Evolutionary conservation across 108 stramenopile species (phyloP).

Genomic region (Cylindrotheca closterium): DNA sequence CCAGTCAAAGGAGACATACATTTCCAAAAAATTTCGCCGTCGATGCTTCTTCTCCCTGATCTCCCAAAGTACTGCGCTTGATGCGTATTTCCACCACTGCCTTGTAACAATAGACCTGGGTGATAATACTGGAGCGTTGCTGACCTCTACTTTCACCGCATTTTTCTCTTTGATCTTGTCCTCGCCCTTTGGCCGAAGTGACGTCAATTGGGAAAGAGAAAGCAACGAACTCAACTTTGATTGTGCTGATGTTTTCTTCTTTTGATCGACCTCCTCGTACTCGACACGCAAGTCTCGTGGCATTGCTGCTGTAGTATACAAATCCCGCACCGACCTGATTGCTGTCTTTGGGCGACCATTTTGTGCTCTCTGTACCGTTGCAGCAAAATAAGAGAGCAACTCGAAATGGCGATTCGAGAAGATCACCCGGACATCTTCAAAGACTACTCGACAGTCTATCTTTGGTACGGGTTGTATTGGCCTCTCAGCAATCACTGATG

Average conservation of each 20-base stretch:
- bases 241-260: neutral
- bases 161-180: neutral
- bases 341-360: slow-evolving; percentile 59
- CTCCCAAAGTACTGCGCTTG: slow-evolving; percentile 48
- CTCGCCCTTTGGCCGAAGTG: neutral
- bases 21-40: slow-evolving; percentile 30
- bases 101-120: slow-evolving; percentile 40
- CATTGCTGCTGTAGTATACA: neutral
- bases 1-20: slow-evolving; percentile 46
- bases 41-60: slow-evolving; percentile 44
- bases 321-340: slow-evolving; percentile 35
- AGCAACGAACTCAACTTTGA: neutral
- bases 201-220: neutral
- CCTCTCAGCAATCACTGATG: slow-evolving; percentile 8
- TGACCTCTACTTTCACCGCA: neutral
- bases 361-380: slow-evolving; percentile 50
- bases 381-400: slow-evolving; percentile 43
- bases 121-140: neutral
- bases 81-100: slow-evolving; percentile 72
- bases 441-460: slow-evolving; percentile 37
- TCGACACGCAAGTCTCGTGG: neutral
- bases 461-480: slow-evolving; percentile 12
- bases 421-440: slow-evolving; percentile 51
- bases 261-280: neutral
- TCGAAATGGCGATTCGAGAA: slow-evolving; percentile 63